Percentiles rank a stretch among this genome's conserved stretches.
Conservation (phyloP, 2,329 filamentous ascomycete species). For the Lachnellula willkommii region DNA sequence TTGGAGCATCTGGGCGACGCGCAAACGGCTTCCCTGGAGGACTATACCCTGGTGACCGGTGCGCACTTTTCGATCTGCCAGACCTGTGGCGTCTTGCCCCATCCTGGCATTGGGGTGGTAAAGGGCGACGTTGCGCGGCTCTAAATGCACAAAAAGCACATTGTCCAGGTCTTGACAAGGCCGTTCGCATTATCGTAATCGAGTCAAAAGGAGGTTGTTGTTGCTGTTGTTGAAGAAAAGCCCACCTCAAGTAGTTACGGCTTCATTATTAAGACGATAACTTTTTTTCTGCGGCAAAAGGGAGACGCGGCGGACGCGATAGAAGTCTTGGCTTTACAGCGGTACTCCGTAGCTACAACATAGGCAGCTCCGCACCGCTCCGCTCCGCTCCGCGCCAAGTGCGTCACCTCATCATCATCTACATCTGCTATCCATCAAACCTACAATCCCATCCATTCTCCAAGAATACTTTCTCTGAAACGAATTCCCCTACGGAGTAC, state of each 20-base stretch:
- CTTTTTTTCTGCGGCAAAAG: neutral
- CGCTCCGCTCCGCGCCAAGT: neutral
- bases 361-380: neutral
- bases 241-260: no score
- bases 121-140: conserved; percentile 25
- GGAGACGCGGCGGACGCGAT: neutral
- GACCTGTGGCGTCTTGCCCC: conserved; percentile 1
- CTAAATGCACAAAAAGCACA: conserved; percentile 39
- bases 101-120: conserved; percentile 16
- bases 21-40: neutral
- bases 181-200: conserved; percentile 36
- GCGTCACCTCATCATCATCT: neutral
- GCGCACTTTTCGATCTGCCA: neutral
- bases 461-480: neutral
- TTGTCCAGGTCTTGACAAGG: conserved; percentile 32
- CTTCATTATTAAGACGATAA: neutral
- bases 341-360: no score
- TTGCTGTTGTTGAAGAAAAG: no score
- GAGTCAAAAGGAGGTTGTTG: neutral
- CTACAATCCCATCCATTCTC: neutral
- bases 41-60: neutral
- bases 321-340: neutral
- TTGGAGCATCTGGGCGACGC: neutral
- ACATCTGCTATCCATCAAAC: no score
- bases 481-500: neutral